Evolutionary conservation across 306 rosid genomes (phyloP), one percentile per base, ranked within the genome.

Genomic region (Quercus gilva): DNA sequence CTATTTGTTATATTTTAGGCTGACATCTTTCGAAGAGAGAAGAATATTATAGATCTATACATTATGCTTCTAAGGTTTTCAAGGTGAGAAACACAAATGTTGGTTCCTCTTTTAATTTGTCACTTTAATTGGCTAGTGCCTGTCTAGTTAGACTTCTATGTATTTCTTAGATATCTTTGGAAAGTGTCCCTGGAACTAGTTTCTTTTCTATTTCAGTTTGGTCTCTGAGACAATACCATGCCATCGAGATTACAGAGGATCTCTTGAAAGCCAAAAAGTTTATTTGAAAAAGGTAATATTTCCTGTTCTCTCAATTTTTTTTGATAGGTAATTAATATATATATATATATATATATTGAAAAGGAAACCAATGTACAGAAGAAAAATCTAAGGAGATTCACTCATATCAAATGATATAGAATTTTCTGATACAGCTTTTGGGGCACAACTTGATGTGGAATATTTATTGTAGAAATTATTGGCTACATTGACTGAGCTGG

Each of bases 31-130:
- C 98, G 98, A 31, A 80, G 82, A 8, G 99, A 95, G 91, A 91
- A 78, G 85, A 95, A 91, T 87, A 84, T 89, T 65, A 85, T 95
- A 69, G 98, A 95, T 85, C 91, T 95, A 59, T 95, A 95, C 76
- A 89, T 91, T 64, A 92, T 95, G 98, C 97, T 95, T 73, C 88
- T 95, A 78, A 86, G 99, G 77, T 95, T 86, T 87, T 95, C 99
- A 72, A 90, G 99, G 99, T 95, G 90, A 43, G 85, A 51, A 72
- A 71, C 53, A 17, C 59, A 72, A 60, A 58, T 69, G 68, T 49
- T 67, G 58, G 35, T 60, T 60, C 6, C 8, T 74, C 14, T 77
- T 79, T 63, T 25, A 15, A 63, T 28, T 63, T 1, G 5, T 63
- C 1, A 28, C 29, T 17, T 63, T 28, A 26, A 63, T 28, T 28